Evolutionary conservation across 2,329 filamentous ascomycete genomes (phyloP).

Genomic region (Diaporthe caulivora): DNA sequence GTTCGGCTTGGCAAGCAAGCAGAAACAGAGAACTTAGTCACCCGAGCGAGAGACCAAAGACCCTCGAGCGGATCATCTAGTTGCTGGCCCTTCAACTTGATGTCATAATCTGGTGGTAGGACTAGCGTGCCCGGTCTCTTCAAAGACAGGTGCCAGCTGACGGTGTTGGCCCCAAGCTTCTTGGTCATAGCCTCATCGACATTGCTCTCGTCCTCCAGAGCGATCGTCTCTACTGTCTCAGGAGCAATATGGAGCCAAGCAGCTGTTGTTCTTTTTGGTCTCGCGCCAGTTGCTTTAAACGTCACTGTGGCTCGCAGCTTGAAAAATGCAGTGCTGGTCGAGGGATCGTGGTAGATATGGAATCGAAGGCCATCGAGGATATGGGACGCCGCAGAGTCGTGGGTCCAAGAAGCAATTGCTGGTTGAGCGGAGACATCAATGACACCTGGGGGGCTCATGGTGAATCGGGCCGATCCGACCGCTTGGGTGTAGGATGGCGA

Average conservation of each 20-base stretch:
- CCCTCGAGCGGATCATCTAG: background rate
- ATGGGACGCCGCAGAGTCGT: background rate
- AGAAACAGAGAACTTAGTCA: constrained; percentile 12
- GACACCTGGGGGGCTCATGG: constrained; percentile 10
- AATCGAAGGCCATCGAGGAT: constrained; percentile 3
- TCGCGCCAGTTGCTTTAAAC: constrained; percentile 2
- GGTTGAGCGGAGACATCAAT: constrained; percentile 20
- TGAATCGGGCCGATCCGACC: background rate
- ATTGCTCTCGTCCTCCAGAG: constrained; percentile 12
- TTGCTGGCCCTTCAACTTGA: background rate
- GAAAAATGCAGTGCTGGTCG: constrained; percentile 28
- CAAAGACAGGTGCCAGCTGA: constrained; percentile 12
- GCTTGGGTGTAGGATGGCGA: background rate
- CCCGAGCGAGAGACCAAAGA: constrained; percentile 3
- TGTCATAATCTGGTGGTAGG: constrained; percentile 27
- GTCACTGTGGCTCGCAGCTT: constrained; percentile 28
- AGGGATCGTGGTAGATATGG: constrained; percentile 26
- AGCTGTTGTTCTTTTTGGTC: constrained; percentile 23
- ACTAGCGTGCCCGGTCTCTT: constrained; percentile 13
- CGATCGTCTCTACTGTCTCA: constrained; percentile 1
- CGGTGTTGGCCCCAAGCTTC: constrained; percentile 23
- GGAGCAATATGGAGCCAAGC: constrained; percentile 25
- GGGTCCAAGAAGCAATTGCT: constrained; percentile 16
- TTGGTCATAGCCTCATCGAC: constrained; percentile 19
- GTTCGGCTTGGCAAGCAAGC: constrained; percentile 1